Percentiles rank a stretch among this genome's conserved stretches.
These are phyloP conservation scores for Wickerhamiella pararugosa DNA, from an alignment of 1,139 yeast species.

Conservation along the genomic window DNA sequence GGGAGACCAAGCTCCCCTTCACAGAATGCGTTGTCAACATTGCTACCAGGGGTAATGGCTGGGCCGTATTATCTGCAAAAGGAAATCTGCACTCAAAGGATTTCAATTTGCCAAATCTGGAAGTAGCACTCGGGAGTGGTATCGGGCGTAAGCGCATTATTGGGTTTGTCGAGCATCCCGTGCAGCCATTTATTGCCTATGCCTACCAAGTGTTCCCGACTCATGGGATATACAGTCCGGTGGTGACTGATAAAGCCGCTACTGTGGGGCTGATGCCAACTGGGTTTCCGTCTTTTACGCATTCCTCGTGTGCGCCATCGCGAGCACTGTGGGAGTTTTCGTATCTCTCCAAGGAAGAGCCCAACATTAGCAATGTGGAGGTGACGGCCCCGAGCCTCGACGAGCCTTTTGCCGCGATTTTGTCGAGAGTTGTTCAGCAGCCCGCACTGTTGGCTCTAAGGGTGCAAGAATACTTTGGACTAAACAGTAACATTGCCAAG, in stretches of 20 bases:
- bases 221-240: no score
- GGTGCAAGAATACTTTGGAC: not conserved
- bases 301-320: not conserved
- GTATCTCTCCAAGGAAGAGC: not conserved
- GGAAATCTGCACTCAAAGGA: not conserved
- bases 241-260: no score
- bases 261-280: no score
- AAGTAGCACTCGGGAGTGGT: no score
- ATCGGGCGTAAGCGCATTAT: no score
- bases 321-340: not conserved
- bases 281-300: no score
- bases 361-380: not conserved
- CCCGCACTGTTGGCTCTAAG: not conserved
- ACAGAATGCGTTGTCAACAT: not conserved
- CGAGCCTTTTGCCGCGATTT: not conserved
- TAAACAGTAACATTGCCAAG: not conserved
- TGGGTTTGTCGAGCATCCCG: no score
- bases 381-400: not conserved
- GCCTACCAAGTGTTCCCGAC: no score
- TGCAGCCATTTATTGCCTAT: no score
- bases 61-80: not conserved
- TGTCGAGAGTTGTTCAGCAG: not conserved
- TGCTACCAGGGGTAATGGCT: not conserved
- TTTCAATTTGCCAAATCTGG: not conserved
- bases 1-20: not conserved